Evolutionary conservation across 1,284 basidiomycete genomes (phyloP), one percentile per base, ranked within the genome.

Genomic region (Marasmius sp.): DNA sequence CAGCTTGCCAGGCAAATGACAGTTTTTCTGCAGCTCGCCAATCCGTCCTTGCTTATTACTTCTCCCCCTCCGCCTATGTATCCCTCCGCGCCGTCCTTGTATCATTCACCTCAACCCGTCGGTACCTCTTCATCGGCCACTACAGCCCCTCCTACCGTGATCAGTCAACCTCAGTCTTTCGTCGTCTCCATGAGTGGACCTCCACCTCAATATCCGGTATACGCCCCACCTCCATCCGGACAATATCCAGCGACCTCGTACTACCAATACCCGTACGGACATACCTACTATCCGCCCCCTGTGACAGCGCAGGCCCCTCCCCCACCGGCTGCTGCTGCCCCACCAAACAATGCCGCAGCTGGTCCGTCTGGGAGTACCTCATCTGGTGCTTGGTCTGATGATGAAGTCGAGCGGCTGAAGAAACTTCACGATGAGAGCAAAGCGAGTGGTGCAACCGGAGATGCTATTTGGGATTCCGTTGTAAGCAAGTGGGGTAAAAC

Each of bases 391-490:
- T 92, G 91, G 91, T 85, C 87, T 2, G 87, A 90, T 6, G 88
- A 89, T 62, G 91, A 92, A 69, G 84, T 83, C 0, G 87, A 89
- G 63, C 80, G 82, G 49, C 69, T 92, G 63, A 87, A 81, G 72
- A 83, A 80, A 57, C 69, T 92, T 33, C 84, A 86, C 0, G 91
- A 91, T 64, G 84, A 89, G 60, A 86, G 86, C 68, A 81, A 79
- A 64, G 74, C 76, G 41, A 72, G 72, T 50, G 76, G 75, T 6
- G 60, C 74, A 58, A 68, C 68, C 8, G 85, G 86, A 9, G 86
- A 91, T 66, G 85, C 87, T 51, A 86, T 89, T 57, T 92, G 90
- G 91, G 89, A 92, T 71, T 85, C 85, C 77, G 82, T 92, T 14
- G 84, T 88, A 49, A 78, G 78, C 52, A 81, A 88, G 66, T 92